Base-by-base conservation (phyloP, 2,329 filamentous ascomycete species). In the Apiospora arundinis region DNA sequence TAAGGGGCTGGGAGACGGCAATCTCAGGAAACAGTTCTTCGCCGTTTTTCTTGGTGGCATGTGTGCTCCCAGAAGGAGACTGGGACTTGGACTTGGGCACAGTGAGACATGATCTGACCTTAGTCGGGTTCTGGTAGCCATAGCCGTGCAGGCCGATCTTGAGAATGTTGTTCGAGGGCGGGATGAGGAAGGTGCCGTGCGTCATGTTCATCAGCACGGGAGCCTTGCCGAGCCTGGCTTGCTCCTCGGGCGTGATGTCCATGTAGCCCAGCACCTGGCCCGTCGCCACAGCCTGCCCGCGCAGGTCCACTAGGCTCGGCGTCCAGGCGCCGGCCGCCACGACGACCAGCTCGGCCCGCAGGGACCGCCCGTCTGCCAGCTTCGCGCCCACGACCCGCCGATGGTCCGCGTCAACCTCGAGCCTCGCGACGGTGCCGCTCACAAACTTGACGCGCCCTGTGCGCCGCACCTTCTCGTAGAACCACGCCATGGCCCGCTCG, bases 261-360 rank as follows among this genome's bases (percentile, higher is more conserved):
- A 97, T 84, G 83, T 97, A 98, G 16, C 89, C 92, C 37, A 98
- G 80, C 0, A 90, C 89, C 77, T 98, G 95, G 18, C 94, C 95
- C 0, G 94, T 97, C 2, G 95, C 93, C 74, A 92, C 89, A 49
- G 91, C 91, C 63, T 93, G 89, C 37, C 94, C 93, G 66, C 91
- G 86, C 0, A 98, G 85, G 80, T 97, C 93, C 70, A 98, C 83
- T 28, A 98, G 86, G 1, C 89, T 87, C 2, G 91, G 89, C 2
- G 93, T 94, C 95, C 95, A 98, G 5, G 95, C 95, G 21, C 95
- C 95, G 0, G 95, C 91, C 0, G 95, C 95, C 2, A 97, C 86
- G 70, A 98, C 85, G 45, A 93, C 91, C 9, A 97, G 85, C 72
- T 94, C 92, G 1, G 92, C 93, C 4, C 82, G 83, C 8, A 94